These are phyloP conservation scores for Fusarium ramigenum DNA, from an alignment of 2,329 filamentous ascomycete species.

Conservation along the genomic window DNA sequence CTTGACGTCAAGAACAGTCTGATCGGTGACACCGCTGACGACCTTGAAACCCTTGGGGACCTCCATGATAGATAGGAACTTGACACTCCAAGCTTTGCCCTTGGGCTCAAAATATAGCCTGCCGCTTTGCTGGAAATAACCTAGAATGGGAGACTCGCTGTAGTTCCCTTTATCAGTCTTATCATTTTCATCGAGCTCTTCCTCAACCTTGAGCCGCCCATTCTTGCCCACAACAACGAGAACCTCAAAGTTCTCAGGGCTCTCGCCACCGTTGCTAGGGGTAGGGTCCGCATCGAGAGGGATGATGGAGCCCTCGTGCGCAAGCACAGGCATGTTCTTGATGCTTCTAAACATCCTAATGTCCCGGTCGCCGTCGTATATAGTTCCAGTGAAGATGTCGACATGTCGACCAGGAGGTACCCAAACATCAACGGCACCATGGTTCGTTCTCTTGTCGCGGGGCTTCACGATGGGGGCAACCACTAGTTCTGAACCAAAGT, in stretches of 20 bases:
- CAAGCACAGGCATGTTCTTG: slow-evolving; percentile 61
- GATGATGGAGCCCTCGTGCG: slow-evolving; percentile 65
- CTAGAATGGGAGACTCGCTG: background rate
- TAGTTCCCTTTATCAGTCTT: background rate
- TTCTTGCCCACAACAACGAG: slow-evolving; percentile 59
- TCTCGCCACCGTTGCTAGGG: slow-evolving; percentile 58
- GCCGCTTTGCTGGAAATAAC: slow-evolving; percentile 14
- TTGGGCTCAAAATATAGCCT: background rate
- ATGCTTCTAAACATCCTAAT: slow-evolving; percentile 62
- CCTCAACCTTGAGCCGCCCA: slow-evolving; percentile 58
- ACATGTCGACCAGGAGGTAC: slow-evolving; percentile 63
- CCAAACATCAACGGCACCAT: slow-evolving; percentile 63
- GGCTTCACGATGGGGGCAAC: slow-evolving; percentile 66
- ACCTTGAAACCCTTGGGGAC: background rate
- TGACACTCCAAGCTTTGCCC: slow-evolving; percentile 26
- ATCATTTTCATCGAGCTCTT: slow-evolving; percentile 49
- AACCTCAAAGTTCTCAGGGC: slow-evolving; percentile 59
- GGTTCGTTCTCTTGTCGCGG: slow-evolving; percentile 55
- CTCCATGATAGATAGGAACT: slow-evolving; percentile 22
- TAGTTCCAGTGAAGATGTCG: slow-evolving; percentile 66
- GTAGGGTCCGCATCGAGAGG: slow-evolving; percentile 58
- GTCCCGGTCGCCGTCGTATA: slow-evolving; percentile 66
- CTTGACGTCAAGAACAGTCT: background rate
- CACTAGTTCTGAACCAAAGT: slow-evolving; percentile 65
- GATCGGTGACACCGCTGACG: background rate